A percentile compares a stretch with the other conserved stretches of the same genome.
Evolutionary conservation across 2,329 filamentous ascomycete species (phyloP).

Genomic region (Verticillium dahliae): DNA sequence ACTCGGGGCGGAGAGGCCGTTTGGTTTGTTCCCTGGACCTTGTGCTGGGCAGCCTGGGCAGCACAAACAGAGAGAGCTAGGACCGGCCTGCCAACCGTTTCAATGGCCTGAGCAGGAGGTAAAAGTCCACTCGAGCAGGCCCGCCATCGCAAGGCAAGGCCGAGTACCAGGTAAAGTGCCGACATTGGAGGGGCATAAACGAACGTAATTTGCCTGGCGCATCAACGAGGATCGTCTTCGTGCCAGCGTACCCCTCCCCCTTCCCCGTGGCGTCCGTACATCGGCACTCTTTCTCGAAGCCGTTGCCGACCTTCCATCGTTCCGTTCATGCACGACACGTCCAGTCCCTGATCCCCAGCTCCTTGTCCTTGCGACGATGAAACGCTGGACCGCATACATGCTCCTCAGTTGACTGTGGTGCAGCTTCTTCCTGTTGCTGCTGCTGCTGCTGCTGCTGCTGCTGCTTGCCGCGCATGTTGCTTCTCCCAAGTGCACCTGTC

Average conservation of each 20-base stretch:
- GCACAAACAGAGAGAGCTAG: not conserved
- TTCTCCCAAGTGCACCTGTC: not conserved
- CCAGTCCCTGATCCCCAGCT: not conserved
- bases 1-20: not conserved
- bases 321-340: not conserved
- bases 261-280: not conserved
- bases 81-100: not conserved
- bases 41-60: not conserved
- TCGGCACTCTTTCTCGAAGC: not conserved
- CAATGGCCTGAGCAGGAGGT: not conserved
- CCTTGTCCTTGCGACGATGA: not conserved
- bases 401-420: too few species aligned
- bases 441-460: not conserved
- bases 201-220: not conserved
- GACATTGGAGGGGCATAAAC: not conserved
- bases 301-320: not conserved
- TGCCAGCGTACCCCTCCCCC: not conserved
- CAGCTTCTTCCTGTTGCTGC: too few species aligned
- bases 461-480: not conserved
- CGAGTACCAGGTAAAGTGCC: not conserved
- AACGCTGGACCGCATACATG: not conserved
- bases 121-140: not conserved
- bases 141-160: not conserved
- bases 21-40: not conserved
- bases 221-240: not conserved